Evolutionary conservation across 2,329 filamentous ascomycete species (phyloP).

Genomic region (Aspergillus niger): DNA sequence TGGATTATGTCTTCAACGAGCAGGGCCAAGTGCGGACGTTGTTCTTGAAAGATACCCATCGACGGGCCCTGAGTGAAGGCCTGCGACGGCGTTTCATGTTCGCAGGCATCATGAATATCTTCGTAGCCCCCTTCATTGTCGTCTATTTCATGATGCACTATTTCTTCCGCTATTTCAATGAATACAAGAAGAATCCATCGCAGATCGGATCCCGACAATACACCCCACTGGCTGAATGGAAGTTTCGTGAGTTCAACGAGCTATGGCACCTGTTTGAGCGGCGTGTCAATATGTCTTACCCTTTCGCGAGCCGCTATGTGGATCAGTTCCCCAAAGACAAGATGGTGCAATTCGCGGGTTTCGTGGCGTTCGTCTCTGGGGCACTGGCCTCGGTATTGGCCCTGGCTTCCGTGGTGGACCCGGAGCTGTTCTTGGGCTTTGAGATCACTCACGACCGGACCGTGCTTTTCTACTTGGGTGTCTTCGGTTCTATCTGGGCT

Average conservation of each 20-base stretch:
- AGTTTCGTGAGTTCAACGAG: slow-evolving; percentile 98
- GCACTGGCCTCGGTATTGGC: slow-evolving; percentile 84
- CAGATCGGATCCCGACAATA: slow-evolving; percentile 87
- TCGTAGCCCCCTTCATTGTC: slow-evolving; percentile 86
- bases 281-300: slow-evolving; percentile 89
- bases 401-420: slow-evolving; percentile 81
- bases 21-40: slow-evolving; percentile 82
- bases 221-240: slow-evolving; percentile 93
- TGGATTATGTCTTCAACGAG: slow-evolving; percentile 92
- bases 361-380: slow-evolving; percentile 83
- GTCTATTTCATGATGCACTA: slow-evolving; percentile 84
- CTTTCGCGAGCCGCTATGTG: slow-evolving; percentile 87
- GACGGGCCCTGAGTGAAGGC: slow-evolving; percentile 74
- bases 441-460: slow-evolving; percentile 88
- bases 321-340: slow-evolving; percentile 97
- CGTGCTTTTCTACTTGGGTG: slow-evolving; percentile 83
- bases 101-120: slow-evolving; percentile 80
- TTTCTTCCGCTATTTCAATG: slow-evolving; percentile 94
- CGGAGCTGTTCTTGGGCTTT: slow-evolving; percentile 86
- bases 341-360: slow-evolving; percentile 79
- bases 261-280: slow-evolving; percentile 88
- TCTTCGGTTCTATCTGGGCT: slow-evolving; percentile 82
- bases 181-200: slow-evolving; percentile 92
- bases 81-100: slow-evolving; percentile 77
- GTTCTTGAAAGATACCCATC: slow-evolving; percentile 81